Conservation (phyloP, 495 filamentous ascomycete species). For the Clavariopsis aquatica region DNA sequence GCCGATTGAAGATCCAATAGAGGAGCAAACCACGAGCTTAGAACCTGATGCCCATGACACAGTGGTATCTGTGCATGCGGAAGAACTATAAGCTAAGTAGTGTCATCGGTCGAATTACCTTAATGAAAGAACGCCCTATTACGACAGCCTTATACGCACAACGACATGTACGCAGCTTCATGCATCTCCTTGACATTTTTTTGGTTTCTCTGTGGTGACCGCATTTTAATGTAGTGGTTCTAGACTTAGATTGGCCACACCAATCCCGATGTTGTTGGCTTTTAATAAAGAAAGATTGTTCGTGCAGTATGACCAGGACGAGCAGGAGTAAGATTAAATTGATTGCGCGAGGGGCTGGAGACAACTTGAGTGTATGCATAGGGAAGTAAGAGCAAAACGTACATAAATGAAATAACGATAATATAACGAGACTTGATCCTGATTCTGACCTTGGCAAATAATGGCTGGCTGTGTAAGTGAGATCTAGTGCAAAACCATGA, state of each 20-base stretch:
- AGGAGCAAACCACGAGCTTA: no score
- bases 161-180: neutral
- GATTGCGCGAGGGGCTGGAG: neutral
- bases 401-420: neutral
- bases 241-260: neutral
- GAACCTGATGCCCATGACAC: neutral
- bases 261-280: neutral
- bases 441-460: neutral
- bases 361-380: neutral
- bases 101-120: neutral
- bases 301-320: neutral
- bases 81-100: neutral
- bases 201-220: neutral
- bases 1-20: neutral
- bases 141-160: neutral
- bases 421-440: no score
- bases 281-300: neutral
- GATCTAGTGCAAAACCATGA: neutral
- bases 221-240: neutral
- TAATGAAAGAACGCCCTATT: neutral
- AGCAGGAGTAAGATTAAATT: neutral
- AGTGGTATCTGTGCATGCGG: neutral
- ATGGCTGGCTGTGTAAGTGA: neutral
- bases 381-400: neutral
- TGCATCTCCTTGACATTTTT: neutral